These are phyloP conservation scores for Nidula niveotomentosa DNA, from an alignment of 1,284 basidiomycete species.

Conservation along the genomic window DNA sequence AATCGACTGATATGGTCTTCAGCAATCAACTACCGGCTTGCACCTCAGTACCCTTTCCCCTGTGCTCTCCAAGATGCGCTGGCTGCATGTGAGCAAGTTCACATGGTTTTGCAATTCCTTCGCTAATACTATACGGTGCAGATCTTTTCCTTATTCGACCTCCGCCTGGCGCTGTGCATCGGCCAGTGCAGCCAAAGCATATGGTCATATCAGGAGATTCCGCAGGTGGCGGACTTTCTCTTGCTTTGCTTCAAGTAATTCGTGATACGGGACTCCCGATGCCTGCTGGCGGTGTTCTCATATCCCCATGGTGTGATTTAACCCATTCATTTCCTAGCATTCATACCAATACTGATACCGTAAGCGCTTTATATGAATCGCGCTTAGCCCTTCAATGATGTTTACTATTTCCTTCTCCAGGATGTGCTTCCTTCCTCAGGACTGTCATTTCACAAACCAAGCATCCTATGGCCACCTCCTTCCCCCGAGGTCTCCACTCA, in stretches of 20 bases:
- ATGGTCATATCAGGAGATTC: constrained; percentile 92
- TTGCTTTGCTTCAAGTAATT: constrained; percentile 90
- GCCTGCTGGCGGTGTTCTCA: constrained; percentile 84
- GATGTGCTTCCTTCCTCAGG: constrained; percentile 75
- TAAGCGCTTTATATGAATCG: constrained; percentile 26
- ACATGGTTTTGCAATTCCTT: neutral
- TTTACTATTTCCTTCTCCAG: constrained; percentile 29
- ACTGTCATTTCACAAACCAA: constrained; percentile 80
- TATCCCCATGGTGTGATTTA: constrained; percentile 93
- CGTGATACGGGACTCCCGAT: constrained; percentile 82
- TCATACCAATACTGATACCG: constrained; percentile 82
- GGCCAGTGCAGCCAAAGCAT: constrained; percentile 78
- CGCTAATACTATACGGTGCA: constrained; percentile 14
- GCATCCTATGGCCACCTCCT: constrained; percentile 90
- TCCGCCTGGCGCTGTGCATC: constrained; percentile 73
- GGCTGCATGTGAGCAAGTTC: constrained; percentile 65
- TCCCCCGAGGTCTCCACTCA: constrained; percentile 65
- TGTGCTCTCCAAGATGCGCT: constrained; percentile 90
- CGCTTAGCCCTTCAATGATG: constrained; percentile 3
- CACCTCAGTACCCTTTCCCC: constrained; percentile 96
- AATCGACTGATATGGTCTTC: constrained; percentile 11
- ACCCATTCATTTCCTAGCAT: constrained; percentile 95
- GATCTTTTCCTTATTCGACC: constrained; percentile 55
- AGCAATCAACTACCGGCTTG: constrained; percentile 89
- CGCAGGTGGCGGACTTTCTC: constrained; percentile 87